These are phyloP conservation scores for Eucalyptus sp. DNA, from an alignment of 345 rosid genomes.

Conservation along the genomic window DNA sequence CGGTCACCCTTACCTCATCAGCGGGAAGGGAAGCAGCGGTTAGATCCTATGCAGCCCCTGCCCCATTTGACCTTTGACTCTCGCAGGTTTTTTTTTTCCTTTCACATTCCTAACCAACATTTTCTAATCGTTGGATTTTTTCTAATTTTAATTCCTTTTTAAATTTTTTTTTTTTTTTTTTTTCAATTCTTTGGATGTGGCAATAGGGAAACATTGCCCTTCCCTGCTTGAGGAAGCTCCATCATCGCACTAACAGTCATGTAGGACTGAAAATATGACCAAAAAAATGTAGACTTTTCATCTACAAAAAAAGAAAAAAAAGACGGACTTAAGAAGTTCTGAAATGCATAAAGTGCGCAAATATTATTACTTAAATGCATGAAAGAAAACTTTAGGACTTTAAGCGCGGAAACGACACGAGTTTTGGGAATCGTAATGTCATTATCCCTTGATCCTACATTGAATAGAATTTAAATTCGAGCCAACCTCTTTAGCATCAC, in stretches of 20 bases:
- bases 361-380: no score
- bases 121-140: not conserved
- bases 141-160: not conserved
- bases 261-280: not conserved
- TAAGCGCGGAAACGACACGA: not conserved
- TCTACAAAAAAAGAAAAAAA: no score
- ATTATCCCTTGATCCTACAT: not conserved
- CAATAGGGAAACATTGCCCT: not conserved
- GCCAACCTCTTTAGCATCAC: not conserved
- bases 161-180: not conserved
- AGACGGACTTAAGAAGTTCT: not conserved
- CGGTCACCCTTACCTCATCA: no score
- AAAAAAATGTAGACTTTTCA: no score
- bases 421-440: not conserved
- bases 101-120: not conserved
- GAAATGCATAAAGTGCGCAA: not conserved
- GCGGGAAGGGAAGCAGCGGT: no score
- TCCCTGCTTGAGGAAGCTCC: not conserved
- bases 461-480: not conserved
- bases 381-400: not conserved
- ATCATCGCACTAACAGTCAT: not conserved
- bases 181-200: not conserved
- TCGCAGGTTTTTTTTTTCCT: not conserved
- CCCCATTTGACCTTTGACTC: not conserved
- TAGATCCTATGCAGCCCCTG: no score